These are phyloP conservation scores for Ettlia oleoabundans DNA, from an alignment of 139 green algal genomes.

Conservation along the genomic window DNA sequence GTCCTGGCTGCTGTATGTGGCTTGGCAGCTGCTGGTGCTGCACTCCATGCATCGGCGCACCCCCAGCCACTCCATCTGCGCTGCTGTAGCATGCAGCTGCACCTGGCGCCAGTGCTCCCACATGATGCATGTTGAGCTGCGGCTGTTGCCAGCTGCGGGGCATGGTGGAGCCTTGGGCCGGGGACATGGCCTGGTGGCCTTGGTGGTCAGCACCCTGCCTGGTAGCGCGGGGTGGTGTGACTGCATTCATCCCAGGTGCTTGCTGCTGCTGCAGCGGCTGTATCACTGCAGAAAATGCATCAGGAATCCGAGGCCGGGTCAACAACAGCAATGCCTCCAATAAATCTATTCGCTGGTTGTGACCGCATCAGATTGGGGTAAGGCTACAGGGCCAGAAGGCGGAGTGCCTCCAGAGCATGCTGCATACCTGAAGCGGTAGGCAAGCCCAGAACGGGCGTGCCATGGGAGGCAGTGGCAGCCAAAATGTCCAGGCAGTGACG, in stretches of 20 bases:
- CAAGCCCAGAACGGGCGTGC: constrained; percentile 4
- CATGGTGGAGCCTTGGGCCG: constrained; percentile 9
- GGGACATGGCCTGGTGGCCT: neutral
- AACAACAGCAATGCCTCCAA: no score
- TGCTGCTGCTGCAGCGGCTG: neutral
- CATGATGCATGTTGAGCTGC: neutral
- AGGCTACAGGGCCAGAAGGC: no score
- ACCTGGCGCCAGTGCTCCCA: neutral
- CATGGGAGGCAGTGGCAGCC: constrained; percentile 26
- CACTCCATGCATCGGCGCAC: no score
- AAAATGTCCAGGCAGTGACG: constrained; percentile 45
- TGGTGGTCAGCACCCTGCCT: no score
- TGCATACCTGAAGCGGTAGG: constrained; percentile 9
- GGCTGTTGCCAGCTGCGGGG: neutral
- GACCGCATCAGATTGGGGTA: no score
- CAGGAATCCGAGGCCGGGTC: no score
- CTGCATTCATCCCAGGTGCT: neutral
- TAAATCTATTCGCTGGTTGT: no score
- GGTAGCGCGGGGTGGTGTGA: neutral
- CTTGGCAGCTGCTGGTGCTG: no score
- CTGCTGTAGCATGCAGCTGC: constrained; percentile 1
- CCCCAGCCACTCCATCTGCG: neutral
- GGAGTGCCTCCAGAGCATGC: no score
- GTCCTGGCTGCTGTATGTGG: no score
- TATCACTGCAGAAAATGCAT: neutral